Conservation (phyloP, 2,329 filamentous ascomycete genomes). For the Akanthomyces uredinophilus region DNA sequence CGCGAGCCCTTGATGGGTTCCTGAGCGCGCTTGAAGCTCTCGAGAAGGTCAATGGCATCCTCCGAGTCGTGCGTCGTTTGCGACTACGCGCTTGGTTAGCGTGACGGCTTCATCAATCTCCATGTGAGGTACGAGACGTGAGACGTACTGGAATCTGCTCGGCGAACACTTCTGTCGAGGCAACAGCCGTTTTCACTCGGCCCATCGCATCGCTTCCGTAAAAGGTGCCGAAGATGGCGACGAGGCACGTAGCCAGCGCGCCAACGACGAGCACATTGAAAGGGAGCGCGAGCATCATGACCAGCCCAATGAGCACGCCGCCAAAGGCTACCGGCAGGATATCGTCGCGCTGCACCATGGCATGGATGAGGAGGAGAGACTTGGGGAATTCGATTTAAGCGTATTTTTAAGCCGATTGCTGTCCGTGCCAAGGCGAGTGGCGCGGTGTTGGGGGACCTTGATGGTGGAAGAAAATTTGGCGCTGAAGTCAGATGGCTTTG, state of each 20-base stretch:
- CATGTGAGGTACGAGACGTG: too few relatives aligned
- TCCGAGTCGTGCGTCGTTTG: constrained; percentile 3
- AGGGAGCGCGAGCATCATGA: constrained; percentile 11
- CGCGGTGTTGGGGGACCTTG: constrained; percentile 3
- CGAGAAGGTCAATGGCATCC: constrained; percentile 8
- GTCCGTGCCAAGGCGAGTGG: constrained; percentile 1
- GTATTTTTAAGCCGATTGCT: not conserved
- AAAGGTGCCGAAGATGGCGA: constrained; percentile 5
- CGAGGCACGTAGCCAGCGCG: not conserved
- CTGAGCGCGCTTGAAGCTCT: constrained; percentile 1
- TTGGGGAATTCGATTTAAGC: not conserved
- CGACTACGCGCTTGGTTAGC: not conserved
- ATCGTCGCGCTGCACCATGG: constrained; percentile 12
- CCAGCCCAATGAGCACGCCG: not conserved
- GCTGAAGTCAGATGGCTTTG: not conserved
- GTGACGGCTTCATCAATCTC: too few relatives aligned
- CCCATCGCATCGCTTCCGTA: constrained; percentile 3
- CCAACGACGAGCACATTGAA: constrained; percentile 7
- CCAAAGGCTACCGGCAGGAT: constrained; percentile 5
- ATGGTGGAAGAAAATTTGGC: constrained; percentile 10
- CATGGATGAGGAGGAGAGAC: not conserved
- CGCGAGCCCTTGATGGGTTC: not conserved
- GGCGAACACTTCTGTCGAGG: not conserved
- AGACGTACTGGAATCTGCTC: constrained; percentile 10
- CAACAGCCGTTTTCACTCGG: not conserved